Evolutionary conservation across 352 stramenopile genomes (phyloP), one percentile per base, ranked within the genome.

Genomic region (Phytophthora podocarpi): DNA sequence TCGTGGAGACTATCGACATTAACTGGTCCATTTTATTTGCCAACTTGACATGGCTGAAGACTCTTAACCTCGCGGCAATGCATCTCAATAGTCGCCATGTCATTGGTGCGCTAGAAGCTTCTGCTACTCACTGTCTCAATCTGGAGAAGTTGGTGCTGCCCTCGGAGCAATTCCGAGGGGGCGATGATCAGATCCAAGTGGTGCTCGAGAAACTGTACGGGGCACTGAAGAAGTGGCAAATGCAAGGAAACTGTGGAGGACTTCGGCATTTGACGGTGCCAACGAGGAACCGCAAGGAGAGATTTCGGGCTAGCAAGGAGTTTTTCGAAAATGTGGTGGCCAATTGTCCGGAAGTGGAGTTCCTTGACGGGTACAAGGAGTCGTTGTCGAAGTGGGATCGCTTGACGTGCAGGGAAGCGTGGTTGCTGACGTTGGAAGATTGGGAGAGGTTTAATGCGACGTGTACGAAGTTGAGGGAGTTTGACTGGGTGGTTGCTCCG

Each of bases 401-500:
- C 3, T 45, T 77, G 21, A 59, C 35, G 12, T 68, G 59, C 34
- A 49, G 34, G 11, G 54, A 75, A 7, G 4, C 37, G 21, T 78
- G 65, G 64, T 21, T 62, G 1, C 15, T 74, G 3, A 46, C 37
- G 11, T 34, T 72, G 3, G 16, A 48, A 12, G 23, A 66, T 18
- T 80, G 72, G 72, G 47, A 73, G 20, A 42, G 7, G 16, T 61
- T 78, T 20, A 74, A 74, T 18, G 31, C 46, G 6, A 42, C 30
- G 4, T 80, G 67, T 26, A 67, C 31, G 9, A 55, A 70, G 5
- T 31, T 74, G 36, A 65, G 45, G 0, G 47, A 72, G 57, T 80
- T 77, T 45, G 49, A 76, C 36, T 80, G 67, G 58, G 55, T 76
- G 5, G 53, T 71, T 10, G 64, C 57, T 26, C 67, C 67, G 0